These are phyloP conservation scores for Sungouiella thailandica DNA, from an alignment of 805 yeast genomes.

Conservation along the genomic window DNA sequence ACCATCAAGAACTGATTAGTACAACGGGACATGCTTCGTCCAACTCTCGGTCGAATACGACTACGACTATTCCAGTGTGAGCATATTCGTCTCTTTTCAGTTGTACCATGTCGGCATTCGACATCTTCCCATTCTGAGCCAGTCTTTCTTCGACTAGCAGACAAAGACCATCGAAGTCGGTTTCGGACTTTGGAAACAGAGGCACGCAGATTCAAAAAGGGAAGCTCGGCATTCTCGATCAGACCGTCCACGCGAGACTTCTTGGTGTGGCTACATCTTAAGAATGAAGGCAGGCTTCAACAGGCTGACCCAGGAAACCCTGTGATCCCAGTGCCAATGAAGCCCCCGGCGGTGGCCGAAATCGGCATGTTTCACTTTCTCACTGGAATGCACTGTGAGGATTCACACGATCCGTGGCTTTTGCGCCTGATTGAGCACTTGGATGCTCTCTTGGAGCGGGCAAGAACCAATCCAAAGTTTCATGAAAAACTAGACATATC, in stretches of 20 bases:
- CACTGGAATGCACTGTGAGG: conserved; percentile 5
- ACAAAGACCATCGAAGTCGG: conserved; percentile 13
- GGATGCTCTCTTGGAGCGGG: conserved; percentile 1
- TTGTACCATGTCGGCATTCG: too few species aligned
- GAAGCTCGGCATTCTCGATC: conserved; percentile 1
- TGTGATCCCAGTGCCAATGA: conserved; percentile 1
- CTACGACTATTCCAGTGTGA: not conserved
- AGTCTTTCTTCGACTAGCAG: conserved; percentile 10
- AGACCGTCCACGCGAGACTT: conserved; percentile 13
- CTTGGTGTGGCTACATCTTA: conserved; percentile 14
- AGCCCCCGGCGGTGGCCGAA: conserved; percentile 4
- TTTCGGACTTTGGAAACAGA: conserved; percentile 14
- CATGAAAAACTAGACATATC: not conserved
- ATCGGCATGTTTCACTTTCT: conserved; percentile 12
- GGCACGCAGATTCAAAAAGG: conserved; percentile 5
- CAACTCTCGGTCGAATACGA: not conserved
- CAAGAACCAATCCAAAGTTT: not conserved
- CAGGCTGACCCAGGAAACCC: conserved; percentile 3
- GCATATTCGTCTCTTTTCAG: not conserved
- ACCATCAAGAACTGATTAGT: too few species aligned
- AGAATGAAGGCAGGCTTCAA: conserved; percentile 3
- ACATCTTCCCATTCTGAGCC: too few species aligned
- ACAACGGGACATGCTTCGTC: too few species aligned
- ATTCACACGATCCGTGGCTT: conserved; percentile 9
- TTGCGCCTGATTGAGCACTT: conserved; percentile 6